These are phyloP conservation scores for Centaurea solstitialis DNA, from an alignment of 129 eudicot genomes.

Conservation along the genomic window DNA sequence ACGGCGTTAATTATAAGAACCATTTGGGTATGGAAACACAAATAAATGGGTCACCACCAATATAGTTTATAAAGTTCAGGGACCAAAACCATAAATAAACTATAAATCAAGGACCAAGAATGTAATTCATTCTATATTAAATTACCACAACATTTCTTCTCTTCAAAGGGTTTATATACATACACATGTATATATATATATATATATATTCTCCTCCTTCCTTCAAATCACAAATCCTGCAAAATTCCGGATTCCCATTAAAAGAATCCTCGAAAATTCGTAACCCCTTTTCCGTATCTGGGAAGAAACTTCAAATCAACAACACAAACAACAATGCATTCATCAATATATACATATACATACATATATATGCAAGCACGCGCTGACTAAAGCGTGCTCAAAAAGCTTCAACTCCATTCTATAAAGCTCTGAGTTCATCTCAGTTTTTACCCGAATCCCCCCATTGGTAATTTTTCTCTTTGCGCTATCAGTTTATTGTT, in stretches of 20 bases:
- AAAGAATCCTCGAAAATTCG: background rate
- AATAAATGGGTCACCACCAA: too few relatives aligned
- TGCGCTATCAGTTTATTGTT: background rate
- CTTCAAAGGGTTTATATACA: conserved; percentile 25
- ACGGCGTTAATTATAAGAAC: too few relatives aligned
- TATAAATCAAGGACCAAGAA: too few relatives aligned
- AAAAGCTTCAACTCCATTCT: conserved; percentile 10
- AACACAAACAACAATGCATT: background rate
- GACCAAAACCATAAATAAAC: too few relatives aligned
- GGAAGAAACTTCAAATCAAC: background rate
- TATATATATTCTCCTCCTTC: conserved; percentile 5
- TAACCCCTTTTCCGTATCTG: conserved; percentile 12
- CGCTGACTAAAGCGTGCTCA: conserved; percentile 6
- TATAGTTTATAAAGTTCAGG: too few relatives aligned
- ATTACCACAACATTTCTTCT: conserved; percentile 8
- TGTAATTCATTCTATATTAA: background rate
- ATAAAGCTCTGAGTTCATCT: conserved; percentile 10
- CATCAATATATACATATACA: background rate
- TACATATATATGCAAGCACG: background rate
- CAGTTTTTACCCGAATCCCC: conserved; percentile 11
- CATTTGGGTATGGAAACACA: too few relatives aligned
- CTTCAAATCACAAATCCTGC: conserved; percentile 27
- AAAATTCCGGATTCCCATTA: conserved; percentile 24
- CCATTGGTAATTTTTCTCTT: conserved; percentile 26
- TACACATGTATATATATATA: too few relatives aligned